Conservation (phyloP, 768 basidiomycete genomes). For the Pulveroboletus sp. region DNA sequence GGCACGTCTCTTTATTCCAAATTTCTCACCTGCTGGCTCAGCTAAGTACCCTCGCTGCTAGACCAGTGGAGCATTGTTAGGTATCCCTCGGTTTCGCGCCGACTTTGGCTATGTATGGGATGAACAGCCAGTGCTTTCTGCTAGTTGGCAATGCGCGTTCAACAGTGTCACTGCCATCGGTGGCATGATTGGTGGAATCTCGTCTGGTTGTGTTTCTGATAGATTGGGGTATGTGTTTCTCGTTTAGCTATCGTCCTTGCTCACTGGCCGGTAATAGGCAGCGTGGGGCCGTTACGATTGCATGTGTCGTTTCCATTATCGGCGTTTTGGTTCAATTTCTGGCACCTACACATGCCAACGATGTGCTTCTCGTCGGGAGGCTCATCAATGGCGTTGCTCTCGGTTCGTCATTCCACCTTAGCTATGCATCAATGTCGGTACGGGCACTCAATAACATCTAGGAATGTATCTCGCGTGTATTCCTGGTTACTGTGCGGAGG, state of each 20-base stretch:
- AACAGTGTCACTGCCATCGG: conserved; percentile 23
- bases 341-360: conserved; percentile 20
- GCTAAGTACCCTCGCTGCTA: background rate
- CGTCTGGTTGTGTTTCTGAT: conserved; percentile 22
- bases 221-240: conserved; percentile 12
- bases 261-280: conserved; percentile 6
- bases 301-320: conserved; percentile 20
- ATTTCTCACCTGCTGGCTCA: background rate
- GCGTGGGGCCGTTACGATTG: conserved; percentile 22
- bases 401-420: conserved; percentile 9
- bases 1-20: conserved; percentile 3
- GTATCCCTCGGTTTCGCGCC: conserved; percentile 22
- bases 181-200: conserved; percentile 26
- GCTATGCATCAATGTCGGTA: too few relatives aligned
- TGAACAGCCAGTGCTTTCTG: conserved; percentile 13
- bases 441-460: background rate
- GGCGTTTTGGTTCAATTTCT: conserved; percentile 24
- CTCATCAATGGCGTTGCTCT: conserved; percentile 26
- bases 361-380: conserved; percentile 22
- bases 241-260: background rate
- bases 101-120: conserved; percentile 21
- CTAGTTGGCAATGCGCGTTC: conserved; percentile 29
- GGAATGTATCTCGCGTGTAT: conserved; percentile 26
- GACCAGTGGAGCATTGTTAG: conserved; percentile 19
- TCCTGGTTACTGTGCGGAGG: conserved; percentile 25